These are phyloP conservation scores for Lepidium sativum DNA, from an alignment of 345 rosid genomes.

Conservation along the genomic window DNA sequence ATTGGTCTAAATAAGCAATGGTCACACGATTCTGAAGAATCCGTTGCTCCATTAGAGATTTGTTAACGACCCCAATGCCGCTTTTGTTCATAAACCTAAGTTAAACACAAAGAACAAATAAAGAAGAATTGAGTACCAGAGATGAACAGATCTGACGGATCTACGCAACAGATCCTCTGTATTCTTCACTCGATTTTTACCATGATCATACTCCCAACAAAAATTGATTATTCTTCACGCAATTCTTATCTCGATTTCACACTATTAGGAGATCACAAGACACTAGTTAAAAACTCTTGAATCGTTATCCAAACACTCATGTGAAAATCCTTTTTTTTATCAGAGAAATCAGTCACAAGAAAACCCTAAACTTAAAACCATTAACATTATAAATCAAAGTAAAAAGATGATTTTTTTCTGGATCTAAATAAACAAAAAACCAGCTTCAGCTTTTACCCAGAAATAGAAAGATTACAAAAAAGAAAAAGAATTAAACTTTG, in stretches of 20 bases:
- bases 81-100: background rate
- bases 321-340: background rate
- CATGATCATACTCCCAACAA: background rate
- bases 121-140: slow-evolving; percentile 12
- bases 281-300: background rate
- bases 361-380: background rate
- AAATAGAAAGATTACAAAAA: background rate
- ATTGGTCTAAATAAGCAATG: slow-evolving; percentile 13
- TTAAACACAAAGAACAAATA: slow-evolving; percentile 14
- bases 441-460: slow-evolving; percentile 8
- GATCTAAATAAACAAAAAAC: slow-evolving; percentile 8
- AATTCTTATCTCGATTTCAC: background rate
- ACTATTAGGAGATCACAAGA: slow-evolving; percentile 4
- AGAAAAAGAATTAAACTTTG: background rate
- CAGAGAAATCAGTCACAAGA: background rate
- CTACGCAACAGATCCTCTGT: slow-evolving; percentile 23
- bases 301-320: background rate
- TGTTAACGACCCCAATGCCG: slow-evolving; percentile 25
- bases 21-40: slow-evolving; percentile 18
- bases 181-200: background rate
- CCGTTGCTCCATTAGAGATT: slow-evolving; percentile 26
- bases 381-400: background rate
- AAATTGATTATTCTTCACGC: background rate
- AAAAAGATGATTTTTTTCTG: slow-evolving; percentile 1
- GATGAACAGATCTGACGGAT: slow-evolving; percentile 51